phyloP scores from a whole-genome alignment of 441 rosid genomes.

The Eutrema salsugineum region DNA sequence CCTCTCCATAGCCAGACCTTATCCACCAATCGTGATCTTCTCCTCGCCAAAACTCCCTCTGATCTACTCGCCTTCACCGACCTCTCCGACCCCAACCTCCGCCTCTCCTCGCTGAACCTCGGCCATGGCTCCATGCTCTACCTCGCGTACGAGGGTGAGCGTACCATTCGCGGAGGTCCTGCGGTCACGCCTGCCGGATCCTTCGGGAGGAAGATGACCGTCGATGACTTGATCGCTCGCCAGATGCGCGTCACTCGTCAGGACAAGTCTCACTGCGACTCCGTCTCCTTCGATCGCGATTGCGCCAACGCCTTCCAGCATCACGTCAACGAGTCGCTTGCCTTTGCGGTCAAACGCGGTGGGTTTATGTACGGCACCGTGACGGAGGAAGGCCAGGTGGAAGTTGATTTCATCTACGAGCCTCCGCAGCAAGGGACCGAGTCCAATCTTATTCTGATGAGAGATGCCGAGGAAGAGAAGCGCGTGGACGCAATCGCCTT shows the following conservation, averaged over 20 bases:
- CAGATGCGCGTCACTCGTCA: constrained; percentile 89
- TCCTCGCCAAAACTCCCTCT: constrained; percentile 58
- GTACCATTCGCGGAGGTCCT: constrained; percentile 75
- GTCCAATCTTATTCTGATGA: constrained; percentile 50
- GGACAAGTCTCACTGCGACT: constrained; percentile 61
- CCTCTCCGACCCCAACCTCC: constrained; percentile 57
- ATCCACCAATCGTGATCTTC: constrained; percentile 70
- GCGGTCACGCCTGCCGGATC: constrained; percentile 72
- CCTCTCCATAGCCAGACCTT: constrained; percentile 74
- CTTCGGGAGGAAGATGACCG: constrained; percentile 95
- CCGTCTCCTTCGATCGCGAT: constrained; percentile 88
- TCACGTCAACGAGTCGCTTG: constrained; percentile 73
- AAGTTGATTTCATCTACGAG: constrained; percentile 87
- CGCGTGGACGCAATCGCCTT: constrained; percentile 73
- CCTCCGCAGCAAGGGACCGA: constrained; percentile 91
- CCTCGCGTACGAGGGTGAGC: constrained; percentile 77
- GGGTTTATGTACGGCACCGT: constrained; percentile 91
- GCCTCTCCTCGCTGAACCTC: constrained; percentile 57
- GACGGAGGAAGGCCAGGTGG: constrained; percentile 69
- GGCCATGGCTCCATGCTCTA: constrained; percentile 75
- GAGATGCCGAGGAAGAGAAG: constrained; percentile 77
- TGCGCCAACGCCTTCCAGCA: constrained; percentile 80
- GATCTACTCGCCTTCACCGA: constrained; percentile 60
- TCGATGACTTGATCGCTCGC: constrained; percentile 86
- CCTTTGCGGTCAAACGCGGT: constrained; percentile 80